Evolutionary conservation across 129 eudicot genomes (phyloP), one percentile per base, ranked within the genome.

Genomic region (Smallanthus sonchifolius): DNA sequence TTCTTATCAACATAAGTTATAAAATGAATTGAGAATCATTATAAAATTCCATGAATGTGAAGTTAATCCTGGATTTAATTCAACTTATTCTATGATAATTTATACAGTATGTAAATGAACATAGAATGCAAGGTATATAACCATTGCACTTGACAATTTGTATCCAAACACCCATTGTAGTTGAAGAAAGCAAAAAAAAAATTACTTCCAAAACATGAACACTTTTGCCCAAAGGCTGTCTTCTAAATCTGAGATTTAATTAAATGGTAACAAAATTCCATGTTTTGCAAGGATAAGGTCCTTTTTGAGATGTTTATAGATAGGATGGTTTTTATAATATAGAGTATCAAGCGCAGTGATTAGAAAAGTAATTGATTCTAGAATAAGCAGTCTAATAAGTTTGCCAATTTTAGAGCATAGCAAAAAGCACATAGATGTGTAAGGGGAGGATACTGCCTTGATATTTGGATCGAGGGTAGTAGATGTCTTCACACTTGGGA

Each of bases 381-480:
- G 5, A 42, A 24, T 9, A 11, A 45, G 59, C n/a, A 57, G 55
- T 45, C 38, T 28, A 19, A 55, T 10, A 19, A 55, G 62, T 55
- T 20, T 8, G 14, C 62, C 13, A 55, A 16, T 4, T 19, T 54
- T 54, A 6, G 4, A 54, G 61, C 32, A 24, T 10, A 28, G 10
- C 10, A 28, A 16, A 42, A 68, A 57, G n/a, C 69, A 77, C 61
- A 40, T 11, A 77, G n/a, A 44, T 48, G 37, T 68, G 72, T 30
- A 83, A 77, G 62, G 55, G n/a, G 81, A 90, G 97, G 98, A 93
- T 93, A 93, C 98, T 90, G 97, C 96, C 98, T 84, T 90, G 97
- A 87, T 87, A 93, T 76, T 90, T 93, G 72, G 97, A 93, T 69
- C 97, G 92, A 40, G 98, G 98, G 76, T 90, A 87, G 84, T 90